phyloP scores from a whole-genome alignment of 1,284 basidiomycete species.

The Pholiota adiposa region DNA sequence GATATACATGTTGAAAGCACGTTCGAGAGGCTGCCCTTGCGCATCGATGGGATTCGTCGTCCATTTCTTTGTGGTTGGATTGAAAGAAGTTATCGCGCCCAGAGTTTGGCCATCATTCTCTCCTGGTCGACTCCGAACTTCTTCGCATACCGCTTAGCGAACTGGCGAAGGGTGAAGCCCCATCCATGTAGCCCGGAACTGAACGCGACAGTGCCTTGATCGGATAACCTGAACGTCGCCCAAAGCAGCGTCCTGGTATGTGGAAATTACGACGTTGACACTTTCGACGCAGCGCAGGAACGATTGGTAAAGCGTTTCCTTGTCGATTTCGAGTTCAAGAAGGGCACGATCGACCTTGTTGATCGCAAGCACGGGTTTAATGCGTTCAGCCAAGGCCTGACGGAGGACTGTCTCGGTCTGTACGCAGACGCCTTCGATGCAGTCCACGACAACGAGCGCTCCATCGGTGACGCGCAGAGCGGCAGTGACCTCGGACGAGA shows the following conservation, averaged over 20 bases:
- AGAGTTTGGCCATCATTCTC: slow-evolving; percentile 98
- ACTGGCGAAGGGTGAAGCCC: slow-evolving; percentile 99
- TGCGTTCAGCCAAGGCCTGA: slow-evolving; percentile 97
- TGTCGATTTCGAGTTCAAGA: slow-evolving; percentile 96
- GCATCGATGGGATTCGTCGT: slow-evolving; percentile 78
- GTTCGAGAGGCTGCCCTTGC: slow-evolving; percentile 90
- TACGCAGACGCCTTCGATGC: slow-evolving; percentile 99
- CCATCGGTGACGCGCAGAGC: slow-evolving; percentile 99
- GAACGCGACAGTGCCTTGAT: slow-evolving; percentile 98
- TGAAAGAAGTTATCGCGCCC: slow-evolving; percentile 99
- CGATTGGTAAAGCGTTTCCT: slow-evolving; percentile 98
- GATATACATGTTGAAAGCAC: slow-evolving; percentile 95
- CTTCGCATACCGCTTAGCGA: slow-evolving; percentile 94
- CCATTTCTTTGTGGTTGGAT: slow-evolving; percentile 98
- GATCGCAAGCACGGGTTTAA: slow-evolving; percentile 99
- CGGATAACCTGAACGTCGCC: slow-evolving; percentile 99
- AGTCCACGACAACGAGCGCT: slow-evolving; percentile 98
- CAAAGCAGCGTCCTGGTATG: slow-evolving; percentile 93
- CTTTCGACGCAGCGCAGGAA: slow-evolving; percentile 98
- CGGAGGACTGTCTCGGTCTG: slow-evolving; percentile 99
- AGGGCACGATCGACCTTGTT: slow-evolving; percentile 99
- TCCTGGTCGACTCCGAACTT: slow-evolving; percentile 99
- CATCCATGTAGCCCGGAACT: slow-evolving; percentile 99
- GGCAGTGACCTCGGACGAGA: slow-evolving; percentile 99
- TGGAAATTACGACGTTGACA: slow-evolving; percentile 99